A percentile compares a stretch with the other conserved stretches of the same genome.
These are phyloP conservation scores for Lasiosphaeriaceae sp. DNA, from an alignment of 495 filamentous ascomycete species.

Conservation along the genomic window DNA sequence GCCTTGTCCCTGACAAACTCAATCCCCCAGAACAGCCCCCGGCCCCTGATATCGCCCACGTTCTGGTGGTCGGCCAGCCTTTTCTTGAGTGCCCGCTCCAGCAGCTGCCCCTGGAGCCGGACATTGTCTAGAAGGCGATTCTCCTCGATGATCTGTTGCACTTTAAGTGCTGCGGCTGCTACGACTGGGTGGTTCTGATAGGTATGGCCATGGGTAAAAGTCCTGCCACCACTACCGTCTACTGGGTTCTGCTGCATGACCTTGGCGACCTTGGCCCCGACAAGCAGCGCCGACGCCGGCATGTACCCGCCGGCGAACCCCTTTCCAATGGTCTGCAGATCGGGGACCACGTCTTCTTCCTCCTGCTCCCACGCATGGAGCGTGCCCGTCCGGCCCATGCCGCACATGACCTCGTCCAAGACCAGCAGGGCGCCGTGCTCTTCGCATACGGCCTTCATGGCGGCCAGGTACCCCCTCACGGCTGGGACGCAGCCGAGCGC, in stretches of 20 bases:
- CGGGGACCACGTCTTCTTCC: constrained; percentile 45
- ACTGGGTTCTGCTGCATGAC: constrained; percentile 60
- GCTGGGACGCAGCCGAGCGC: constrained; percentile 61
- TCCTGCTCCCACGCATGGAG: constrained; percentile 59
- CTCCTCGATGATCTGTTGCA: constrained; percentile 50
- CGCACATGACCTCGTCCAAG: constrained; percentile 75
- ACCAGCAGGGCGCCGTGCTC: constrained; percentile 65
- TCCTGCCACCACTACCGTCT: constrained; percentile 32
- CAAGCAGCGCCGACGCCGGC: constrained; percentile 21
- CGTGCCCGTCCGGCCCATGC: constrained; percentile 60
- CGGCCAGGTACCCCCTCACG: constrained; percentile 58
- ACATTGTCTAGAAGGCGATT: constrained; percentile 51
- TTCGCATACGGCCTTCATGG: constrained; percentile 59
- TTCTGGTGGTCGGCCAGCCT: constrained; percentile 44
- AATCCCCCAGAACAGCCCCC: constrained; percentile 59
- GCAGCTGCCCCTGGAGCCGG: constrained; percentile 39
- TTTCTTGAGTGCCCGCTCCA: constrained; percentile 40
- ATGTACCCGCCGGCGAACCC: constrained; percentile 55
- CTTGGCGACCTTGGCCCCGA: constrained; percentile 8
- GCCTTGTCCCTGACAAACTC: constrained; percentile 52
- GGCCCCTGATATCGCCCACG: constrained; percentile 61
- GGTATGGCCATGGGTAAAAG: constrained; percentile 54
- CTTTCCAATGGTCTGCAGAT: constrained; percentile 65
- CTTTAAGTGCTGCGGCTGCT: constrained; percentile 52
- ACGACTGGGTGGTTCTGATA: constrained; percentile 58